phyloP scores from a whole-genome alignment of 2,329 filamentous ascomycete species.

The Diaporthe eres region DNA sequence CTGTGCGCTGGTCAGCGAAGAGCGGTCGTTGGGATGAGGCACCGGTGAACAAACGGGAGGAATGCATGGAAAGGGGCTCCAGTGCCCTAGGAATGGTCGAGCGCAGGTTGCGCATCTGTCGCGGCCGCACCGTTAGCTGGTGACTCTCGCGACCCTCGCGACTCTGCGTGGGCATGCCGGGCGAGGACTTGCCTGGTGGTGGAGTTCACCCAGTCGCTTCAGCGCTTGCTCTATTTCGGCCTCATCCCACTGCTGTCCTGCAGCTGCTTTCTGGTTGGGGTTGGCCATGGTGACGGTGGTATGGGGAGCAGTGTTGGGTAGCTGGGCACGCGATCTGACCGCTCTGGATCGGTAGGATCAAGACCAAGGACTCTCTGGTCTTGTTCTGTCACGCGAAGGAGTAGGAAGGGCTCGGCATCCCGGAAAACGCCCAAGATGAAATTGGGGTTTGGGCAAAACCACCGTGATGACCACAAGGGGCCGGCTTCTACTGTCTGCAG shows the following conservation, averaged over 20 bases:
- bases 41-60: constrained; percentile 61
- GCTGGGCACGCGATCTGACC: not conserved
- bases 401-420: not conserved
- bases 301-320: not conserved
- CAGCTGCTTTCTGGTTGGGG: constrained; percentile 24
- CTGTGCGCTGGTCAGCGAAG: constrained; percentile 54
- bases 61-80: constrained; percentile 62
- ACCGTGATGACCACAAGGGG: not conserved
- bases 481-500: not conserved
- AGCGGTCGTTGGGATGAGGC: not conserved
- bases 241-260: constrained; percentile 60
- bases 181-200: constrained; percentile 62
- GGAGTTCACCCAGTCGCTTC: constrained; percentile 66
- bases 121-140: constrained; percentile 23
- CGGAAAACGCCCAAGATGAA: not conserved
- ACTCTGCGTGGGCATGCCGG: not conserved
- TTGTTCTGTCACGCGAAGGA: not conserved
- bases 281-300: constrained; percentile 13
- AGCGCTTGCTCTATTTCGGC: constrained; percentile 64
- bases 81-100: constrained; percentile 65
- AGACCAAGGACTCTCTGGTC: not conserved
- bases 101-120: constrained; percentile 56
- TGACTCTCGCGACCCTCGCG: not conserved
- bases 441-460: not conserved
- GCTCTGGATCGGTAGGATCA: not conserved